Evolutionary conservation across 1,139 yeast genomes (phyloP).

Genomic region (Yamadazyma jaroonii): DNA sequence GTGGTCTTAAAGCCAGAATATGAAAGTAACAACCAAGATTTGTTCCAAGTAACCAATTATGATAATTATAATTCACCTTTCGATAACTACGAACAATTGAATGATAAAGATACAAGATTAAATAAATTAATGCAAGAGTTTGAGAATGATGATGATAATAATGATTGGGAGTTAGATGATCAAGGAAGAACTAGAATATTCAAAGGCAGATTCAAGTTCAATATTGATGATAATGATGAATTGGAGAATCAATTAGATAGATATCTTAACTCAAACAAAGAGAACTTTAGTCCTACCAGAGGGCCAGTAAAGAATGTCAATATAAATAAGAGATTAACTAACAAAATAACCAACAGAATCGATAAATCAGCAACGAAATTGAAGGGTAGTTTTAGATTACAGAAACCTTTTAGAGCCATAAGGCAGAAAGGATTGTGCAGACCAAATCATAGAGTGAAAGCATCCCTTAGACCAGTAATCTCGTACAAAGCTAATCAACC

Average conservation of each 20-base stretch:
- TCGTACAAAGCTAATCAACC: constrained; percentile 24
- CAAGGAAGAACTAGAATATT: constrained; percentile 46
- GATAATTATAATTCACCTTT: constrained; percentile 9
- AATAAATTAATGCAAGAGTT: constrained; percentile 34
- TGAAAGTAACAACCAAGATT: constrained; percentile 18
- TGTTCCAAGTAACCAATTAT: constrained; percentile 39
- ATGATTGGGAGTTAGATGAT: constrained; percentile 42
- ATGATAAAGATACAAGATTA: constrained; percentile 29
- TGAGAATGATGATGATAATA: constrained; percentile 20
- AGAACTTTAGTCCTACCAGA: constrained; percentile 33
- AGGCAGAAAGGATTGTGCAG: constrained; percentile 31
- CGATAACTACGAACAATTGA: constrained; percentile 15
- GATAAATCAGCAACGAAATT: constrained; percentile 15
- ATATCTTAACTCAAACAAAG: constrained; percentile 35
- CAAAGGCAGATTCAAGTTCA: constrained; percentile 33
- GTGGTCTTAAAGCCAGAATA: constrained; percentile 5
- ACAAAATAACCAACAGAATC: background rate
- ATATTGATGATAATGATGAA: constrained; percentile 15
- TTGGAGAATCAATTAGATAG: constrained; percentile 28
- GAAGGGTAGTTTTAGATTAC: constrained; percentile 15
- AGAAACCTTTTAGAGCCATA: constrained; percentile 2
- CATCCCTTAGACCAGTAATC: constrained; percentile 39
- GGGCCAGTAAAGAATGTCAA: constrained; percentile 11
- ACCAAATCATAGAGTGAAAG: constrained; percentile 33
- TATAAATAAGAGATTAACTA: background rate